Base-by-base conservation (phyloP, 192 early-diverging fungal genomes). In the Coemansia sp. region DNA sequence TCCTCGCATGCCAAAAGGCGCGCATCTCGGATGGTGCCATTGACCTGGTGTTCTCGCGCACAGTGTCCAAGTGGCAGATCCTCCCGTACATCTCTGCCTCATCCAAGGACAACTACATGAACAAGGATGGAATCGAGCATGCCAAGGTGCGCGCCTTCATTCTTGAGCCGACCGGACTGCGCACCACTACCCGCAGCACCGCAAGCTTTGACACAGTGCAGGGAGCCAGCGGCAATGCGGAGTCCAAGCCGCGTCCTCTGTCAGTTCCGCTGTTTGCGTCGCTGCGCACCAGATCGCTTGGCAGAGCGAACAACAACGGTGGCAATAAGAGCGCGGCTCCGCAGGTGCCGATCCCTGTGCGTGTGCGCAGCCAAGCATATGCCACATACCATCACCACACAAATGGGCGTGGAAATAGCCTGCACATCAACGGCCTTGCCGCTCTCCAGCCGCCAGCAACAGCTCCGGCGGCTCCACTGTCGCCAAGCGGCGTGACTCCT, bases 91-190 rank as follows among this genome's bases (percentile, higher is more conserved):
- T 87, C 31, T 50, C 79, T 8, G 65, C 80, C 54, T 72, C 75
- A 27, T 38, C 73, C 54, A 70, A 50, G 19, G 83, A 73, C 34
- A 70, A 67, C 33, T 76, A 82, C 59, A 68, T 85, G 65, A 79
- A 69, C 48, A 65, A 72, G 17, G 70, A 79, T n/a, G 70, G 56
- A 6, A 54, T 85, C 17, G 52, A 74, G 15, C 65, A 72, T 36
- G 59, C 66, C 50, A 74, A 74, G 33, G 86, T 82, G n/a, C 61
- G 71, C 3, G 86, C 84, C 11, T 79, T 86, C 62, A 82, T 86
- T 22, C 74, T 87, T 19, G 86, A 86, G 55, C 86, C 86, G n/a
- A 75, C 72, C 14, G 72, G 72, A 0, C 62, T 81, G 47, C 71
- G 78, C 65, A 81, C 71, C 11, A 81, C 72, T 1, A 71, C 57